Evolutionary conservation across 805 yeast genomes (phyloP).

Genomic region (Barnettozyma botsteinii): DNA sequence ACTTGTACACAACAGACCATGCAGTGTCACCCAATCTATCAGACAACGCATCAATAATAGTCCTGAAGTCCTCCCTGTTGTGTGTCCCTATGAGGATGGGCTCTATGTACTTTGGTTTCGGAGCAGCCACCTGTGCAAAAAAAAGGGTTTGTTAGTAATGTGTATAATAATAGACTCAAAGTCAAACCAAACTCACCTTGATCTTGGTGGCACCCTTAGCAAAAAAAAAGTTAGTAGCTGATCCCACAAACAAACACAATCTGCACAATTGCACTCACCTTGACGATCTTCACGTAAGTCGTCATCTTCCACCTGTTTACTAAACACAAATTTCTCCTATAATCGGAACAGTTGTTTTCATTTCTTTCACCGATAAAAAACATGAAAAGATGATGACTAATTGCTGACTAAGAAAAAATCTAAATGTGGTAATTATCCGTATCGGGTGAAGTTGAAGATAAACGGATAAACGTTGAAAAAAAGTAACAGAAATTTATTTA

Average conservation of each 20-base stretch:
- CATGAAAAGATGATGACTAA: too few species aligned
- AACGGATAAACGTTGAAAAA: too few species aligned
- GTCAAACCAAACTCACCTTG: slow-evolving; percentile 30
- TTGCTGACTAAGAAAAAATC: too few species aligned
- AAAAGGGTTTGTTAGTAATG: not conserved
- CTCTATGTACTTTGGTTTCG: slow-evolving; percentile 92
- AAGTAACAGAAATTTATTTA: too few species aligned
- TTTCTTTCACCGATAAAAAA: not conserved
- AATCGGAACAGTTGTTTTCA: too few species aligned
- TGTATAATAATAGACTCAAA: not conserved
- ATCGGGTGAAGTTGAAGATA: too few species aligned
- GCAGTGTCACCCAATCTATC: slow-evolving; percentile 68
- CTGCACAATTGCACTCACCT: slow-evolving; percentile 31
- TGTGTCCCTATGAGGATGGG: slow-evolving; percentile 63
- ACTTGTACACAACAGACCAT: slow-evolving; percentile 88
- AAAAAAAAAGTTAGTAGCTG: slow-evolving; percentile 5
- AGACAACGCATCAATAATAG: slow-evolving; percentile 61
- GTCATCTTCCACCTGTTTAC: slow-evolving; percentile 36
- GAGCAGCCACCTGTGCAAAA: slow-evolving; percentile 79
- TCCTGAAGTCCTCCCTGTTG: slow-evolving; percentile 43
- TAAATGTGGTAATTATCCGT: too few species aligned
- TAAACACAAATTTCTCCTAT: too few species aligned
- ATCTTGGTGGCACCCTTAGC: slow-evolving; percentile 65
- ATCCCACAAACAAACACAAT: not conserved
- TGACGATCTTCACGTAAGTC: slow-evolving; percentile 68